Conservation (phyloP, 768 basidiomycete species). For the Lactifluus pinguis region DNA sequence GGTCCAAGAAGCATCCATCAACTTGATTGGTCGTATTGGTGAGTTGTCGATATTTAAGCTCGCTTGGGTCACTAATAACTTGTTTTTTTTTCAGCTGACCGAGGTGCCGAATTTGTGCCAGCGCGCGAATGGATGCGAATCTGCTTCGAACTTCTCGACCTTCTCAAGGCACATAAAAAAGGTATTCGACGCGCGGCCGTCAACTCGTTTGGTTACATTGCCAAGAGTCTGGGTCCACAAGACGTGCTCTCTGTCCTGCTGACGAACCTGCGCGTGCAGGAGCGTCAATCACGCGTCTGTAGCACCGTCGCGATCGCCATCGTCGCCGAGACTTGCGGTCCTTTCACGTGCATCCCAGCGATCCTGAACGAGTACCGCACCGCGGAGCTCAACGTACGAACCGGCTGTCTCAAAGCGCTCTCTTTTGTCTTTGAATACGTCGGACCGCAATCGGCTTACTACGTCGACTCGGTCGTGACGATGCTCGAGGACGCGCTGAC, state of each 20-base stretch:
- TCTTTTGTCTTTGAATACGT: conserved; percentile 99
- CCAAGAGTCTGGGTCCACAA: conserved; percentile 98
- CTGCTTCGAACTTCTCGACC: conserved; percentile 93
- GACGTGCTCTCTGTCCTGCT: conserved; percentile 93
- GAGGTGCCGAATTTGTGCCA: conserved; percentile 97
- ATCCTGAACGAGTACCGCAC: conserved; percentile 98
- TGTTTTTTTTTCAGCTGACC: conserved; percentile 56
- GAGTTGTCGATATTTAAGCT: conserved; percentile 19
- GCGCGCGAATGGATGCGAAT: conserved; percentile 99
- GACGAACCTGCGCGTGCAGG: conserved; percentile 95
- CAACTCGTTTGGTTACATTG: conserved; percentile 99
- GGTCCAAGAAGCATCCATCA: conserved; percentile 98
- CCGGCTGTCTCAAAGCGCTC: conserved; percentile 95
- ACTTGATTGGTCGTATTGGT: conserved; percentile 96
- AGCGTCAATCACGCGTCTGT: conserved; percentile 97
- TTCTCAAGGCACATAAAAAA: conserved; percentile 98
- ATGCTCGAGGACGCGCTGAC: conserved; percentile 98
- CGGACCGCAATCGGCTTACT: conserved; percentile 92
- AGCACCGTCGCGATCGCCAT: conserved; percentile 97
- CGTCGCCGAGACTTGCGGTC: conserved; percentile 88
- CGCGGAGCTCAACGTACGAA: conserved; percentile 96
- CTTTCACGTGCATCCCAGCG: conserved; percentile 98
- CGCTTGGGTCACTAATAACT: background rate
- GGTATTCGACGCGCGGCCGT: conserved; percentile 97
- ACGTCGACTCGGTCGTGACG: conserved; percentile 93